Evolutionary conservation across 2,329 filamentous ascomycete genomes (phyloP), one percentile per base, ranked within the genome.

Genomic region (Colletotrichum ledebouriae): DNA sequence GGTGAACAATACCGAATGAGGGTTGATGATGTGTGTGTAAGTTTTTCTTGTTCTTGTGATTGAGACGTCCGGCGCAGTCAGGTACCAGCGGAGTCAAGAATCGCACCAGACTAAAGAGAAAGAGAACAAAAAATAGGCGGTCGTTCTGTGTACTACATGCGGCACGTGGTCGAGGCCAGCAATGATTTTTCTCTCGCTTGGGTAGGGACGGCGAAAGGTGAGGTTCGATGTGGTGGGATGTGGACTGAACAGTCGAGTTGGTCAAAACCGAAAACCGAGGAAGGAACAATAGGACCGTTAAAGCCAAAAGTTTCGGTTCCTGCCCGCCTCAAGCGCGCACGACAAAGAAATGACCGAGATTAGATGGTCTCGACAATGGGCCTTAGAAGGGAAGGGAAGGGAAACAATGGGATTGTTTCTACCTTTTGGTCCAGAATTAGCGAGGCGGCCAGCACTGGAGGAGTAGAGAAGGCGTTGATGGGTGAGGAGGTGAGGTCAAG

Each of bases 1-100:
- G 34, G 15, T 59, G 52, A 53, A 37, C 60, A 58, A 37, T 33
- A 56, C 17, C 33, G 41, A 17, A 34, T 41, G 39, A 59, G 44
- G 33, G 25, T 25, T 49, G 15, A 17, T 37, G n/a, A 29, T 53
- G 49, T 53, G 29, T 11, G 49, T 17, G 29, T 17, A 53, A 29
- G 49, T 17, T 53, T 37, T 29, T 52, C 17, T 33, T 50, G 47
- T 15, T 59, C 29, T 57, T 33, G 56, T 59, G 47, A 67, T 67
- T 55, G 62, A 59, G 44, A 67, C 57, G 57, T 22, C 67, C 63
- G 10, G 67, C 63, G 52, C 63, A 67, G 39, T 69, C 63, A 67
- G 67, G 34, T 44, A 57, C 67, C 65, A 69, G 69, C 69, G 65
- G 69, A 70, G 60, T 69, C 65, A 66, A 60, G 60, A 70, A 71